Conservation (phyloP, 2,329 filamentous ascomycete species). For the Thermothelomyces thermophilus region DNA sequence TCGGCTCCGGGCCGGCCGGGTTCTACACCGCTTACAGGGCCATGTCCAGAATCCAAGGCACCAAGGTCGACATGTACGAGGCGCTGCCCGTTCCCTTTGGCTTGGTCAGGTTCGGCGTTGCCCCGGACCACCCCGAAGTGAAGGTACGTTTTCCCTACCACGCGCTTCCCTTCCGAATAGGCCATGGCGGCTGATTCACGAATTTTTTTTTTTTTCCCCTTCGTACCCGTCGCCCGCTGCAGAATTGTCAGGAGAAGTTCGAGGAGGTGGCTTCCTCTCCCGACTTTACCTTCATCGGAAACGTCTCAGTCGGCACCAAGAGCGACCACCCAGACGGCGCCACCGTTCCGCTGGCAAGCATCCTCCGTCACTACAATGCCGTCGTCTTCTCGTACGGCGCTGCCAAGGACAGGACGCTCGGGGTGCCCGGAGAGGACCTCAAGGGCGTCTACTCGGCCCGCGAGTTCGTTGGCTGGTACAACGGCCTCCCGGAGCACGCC, state of each 20-base stretch:
- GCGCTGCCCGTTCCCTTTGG: slow-evolving; percentile 87
- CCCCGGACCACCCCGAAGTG: slow-evolving; percentile 97
- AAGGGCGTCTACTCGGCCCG: slow-evolving; percentile 78
- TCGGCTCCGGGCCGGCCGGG: slow-evolving; percentile 90
- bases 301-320: slow-evolving; percentile 66
- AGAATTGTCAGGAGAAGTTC: slow-evolving; percentile 96
- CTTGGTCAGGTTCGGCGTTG: slow-evolving; percentile 86
- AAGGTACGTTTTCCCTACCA: slow-evolving; percentile 61
- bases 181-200: background rate
- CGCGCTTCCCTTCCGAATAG: too few relatives aligned
- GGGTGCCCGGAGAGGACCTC: slow-evolving; percentile 70
- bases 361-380: slow-evolving; percentile 83
- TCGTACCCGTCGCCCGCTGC: too few relatives aligned
- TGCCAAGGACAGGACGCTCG: slow-evolving; percentile 70
- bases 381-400: slow-evolving; percentile 92
- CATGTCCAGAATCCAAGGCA: slow-evolving; percentile 65
- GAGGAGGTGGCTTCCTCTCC: slow-evolving; percentile 76
- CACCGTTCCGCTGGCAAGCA: slow-evolving; percentile 56
- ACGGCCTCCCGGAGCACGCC: slow-evolving; percentile 80
- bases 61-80: slow-evolving; percentile 92
- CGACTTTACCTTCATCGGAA: slow-evolving; percentile 86
- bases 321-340: slow-evolving; percentile 35
- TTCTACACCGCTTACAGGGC: slow-evolving; percentile 91
- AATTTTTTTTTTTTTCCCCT: background rate
- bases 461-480: slow-evolving; percentile 97